Evolutionary conservation across 2,329 filamentous ascomycete genomes (phyloP).

Genomic region (Paraphoma chrysanthemicola): DNA sequence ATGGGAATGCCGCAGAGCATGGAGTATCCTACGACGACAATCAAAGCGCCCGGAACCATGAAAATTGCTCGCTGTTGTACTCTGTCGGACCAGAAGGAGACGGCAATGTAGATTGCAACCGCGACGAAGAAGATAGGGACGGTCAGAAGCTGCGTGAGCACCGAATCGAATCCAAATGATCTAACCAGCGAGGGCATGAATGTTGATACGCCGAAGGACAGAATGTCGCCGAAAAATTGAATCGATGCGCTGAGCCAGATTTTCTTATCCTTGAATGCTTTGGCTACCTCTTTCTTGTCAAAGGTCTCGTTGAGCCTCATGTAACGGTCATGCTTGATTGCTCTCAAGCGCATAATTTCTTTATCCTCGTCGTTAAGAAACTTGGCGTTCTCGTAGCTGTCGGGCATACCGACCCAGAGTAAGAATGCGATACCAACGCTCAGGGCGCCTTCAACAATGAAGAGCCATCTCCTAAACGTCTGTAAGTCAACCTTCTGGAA

Average conservation of each 20-base stretch:
- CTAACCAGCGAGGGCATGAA: neutral
- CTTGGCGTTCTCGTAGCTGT: neutral
- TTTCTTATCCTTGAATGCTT: neutral
- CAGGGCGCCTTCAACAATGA: slow-evolving; percentile 46
- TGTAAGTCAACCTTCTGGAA: no score
- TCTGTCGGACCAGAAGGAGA: neutral
- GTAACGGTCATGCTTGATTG: neutral
- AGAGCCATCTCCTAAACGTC: slow-evolving; percentile 33
- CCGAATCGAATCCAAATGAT: neutral
- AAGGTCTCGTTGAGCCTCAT: neutral
- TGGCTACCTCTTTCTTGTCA: neutral
- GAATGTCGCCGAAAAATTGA: neutral
- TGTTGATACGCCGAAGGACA: neutral
- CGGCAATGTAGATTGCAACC: neutral
- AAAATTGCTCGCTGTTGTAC: neutral
- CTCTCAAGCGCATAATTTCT: neutral
- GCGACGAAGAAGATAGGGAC: neutral
- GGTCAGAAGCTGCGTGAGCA: neutral
- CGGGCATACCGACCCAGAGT: neutral
- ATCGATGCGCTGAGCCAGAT: neutral
- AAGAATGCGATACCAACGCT: neutral
- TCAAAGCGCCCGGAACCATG: neutral
- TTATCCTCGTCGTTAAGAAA: neutral
- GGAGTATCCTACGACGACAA: neutral
- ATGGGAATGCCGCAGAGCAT: neutral